Evolutionary conservation across 169 alveolate genomes (phyloP), one percentile per base, ranked within the genome.

Genomic region (Prorocentrum cordatum): DNA sequence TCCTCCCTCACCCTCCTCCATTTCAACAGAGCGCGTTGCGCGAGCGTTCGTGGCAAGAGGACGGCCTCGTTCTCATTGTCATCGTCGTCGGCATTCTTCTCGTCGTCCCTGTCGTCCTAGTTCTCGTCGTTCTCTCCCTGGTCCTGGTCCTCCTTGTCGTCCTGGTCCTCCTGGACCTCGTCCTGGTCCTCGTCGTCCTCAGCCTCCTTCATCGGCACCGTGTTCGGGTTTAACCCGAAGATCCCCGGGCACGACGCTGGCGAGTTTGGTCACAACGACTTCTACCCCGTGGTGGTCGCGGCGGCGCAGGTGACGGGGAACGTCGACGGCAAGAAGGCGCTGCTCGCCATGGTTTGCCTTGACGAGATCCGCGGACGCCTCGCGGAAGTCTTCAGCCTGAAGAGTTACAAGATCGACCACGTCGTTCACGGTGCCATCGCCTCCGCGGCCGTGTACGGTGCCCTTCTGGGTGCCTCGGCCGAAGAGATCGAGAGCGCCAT

Each of bases 331-430:
- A 86, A 86, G 72, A 86, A 50, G 20, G 92, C 92, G 4, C 80
- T 86, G 77, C 26, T 42, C 54, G 92, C 92, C 36, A 94, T 95
- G 97, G 84, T 95, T 14, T 92, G 95, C 59, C 77, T 93, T 77
- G 97, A 95, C 91, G 97, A 95, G 92, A 95, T 95, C 62, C 93
- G 97, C 50, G 97, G 97, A 54, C 91, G 97, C 68, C 93, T 94
- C 27, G 92, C 92, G 10, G 93, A 92, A 90, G 95, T 94, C 39
- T 95, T 94, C 93, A 92, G 95, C 45, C 93, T 95, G 61, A 95
- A 94, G 83, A 84, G 95, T 38, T 94, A 94, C 93, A 94, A 94
- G 84, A 95, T 95, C 45, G 97, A 95, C 92, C 97, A 95, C 84
- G 97, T 95, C 39, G 95, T 95, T 16, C 96, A 94, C 68, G 97